These are phyloP conservation scores for Acanthamoeba sp. DNA, from an alignment of 208 protist species.

Conservation along the genomic window DNA sequence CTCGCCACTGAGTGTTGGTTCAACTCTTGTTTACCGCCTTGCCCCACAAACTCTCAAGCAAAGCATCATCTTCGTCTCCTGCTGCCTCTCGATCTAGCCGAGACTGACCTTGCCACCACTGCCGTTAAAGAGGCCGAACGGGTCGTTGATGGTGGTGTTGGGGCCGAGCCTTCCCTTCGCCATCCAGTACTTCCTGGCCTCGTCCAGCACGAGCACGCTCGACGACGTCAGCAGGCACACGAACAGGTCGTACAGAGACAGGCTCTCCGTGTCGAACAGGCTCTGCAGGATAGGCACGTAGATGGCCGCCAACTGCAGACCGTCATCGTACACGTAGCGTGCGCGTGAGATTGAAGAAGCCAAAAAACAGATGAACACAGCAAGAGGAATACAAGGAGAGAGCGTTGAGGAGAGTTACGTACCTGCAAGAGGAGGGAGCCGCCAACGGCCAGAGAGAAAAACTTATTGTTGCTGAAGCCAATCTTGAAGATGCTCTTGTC, in stretches of 20 bases:
- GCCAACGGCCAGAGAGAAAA: constrained; percentile 79
- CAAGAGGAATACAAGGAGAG: background rate
- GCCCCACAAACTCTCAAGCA: too few relatives aligned
- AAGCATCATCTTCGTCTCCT: too few relatives aligned
- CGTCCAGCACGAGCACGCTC: constrained; percentile 56
- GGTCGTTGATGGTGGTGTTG: background rate
- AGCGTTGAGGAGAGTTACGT: background rate
- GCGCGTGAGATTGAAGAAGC: background rate
- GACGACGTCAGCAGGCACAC: background rate
- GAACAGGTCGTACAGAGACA: constrained; percentile 47
- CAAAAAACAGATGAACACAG: background rate
- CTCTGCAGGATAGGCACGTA: constrained; percentile 82
- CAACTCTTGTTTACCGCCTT: too few relatives aligned
- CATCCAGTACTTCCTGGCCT: constrained; percentile 72
- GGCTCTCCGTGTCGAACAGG: constrained; percentile 82
- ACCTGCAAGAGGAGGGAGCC: constrained; percentile 67
- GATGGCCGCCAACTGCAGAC: constrained; percentile 83
- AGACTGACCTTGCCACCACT: constrained; percentile 13
- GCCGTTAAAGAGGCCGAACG: constrained; percentile 31
- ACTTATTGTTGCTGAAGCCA: constrained; percentile 80
- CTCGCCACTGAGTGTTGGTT: too few relatives aligned
- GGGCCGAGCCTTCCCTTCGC: background rate
- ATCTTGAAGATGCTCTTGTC: constrained; percentile 84
- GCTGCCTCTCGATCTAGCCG: too few relatives aligned
- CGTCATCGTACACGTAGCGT: too few relatives aligned